Percentiles rank a stretch among this genome's conserved stretches.
Evolutionary conservation across 768 basidiomycete species (phyloP).

Genomic region (Leccinum olivaceopallidum): DNA sequence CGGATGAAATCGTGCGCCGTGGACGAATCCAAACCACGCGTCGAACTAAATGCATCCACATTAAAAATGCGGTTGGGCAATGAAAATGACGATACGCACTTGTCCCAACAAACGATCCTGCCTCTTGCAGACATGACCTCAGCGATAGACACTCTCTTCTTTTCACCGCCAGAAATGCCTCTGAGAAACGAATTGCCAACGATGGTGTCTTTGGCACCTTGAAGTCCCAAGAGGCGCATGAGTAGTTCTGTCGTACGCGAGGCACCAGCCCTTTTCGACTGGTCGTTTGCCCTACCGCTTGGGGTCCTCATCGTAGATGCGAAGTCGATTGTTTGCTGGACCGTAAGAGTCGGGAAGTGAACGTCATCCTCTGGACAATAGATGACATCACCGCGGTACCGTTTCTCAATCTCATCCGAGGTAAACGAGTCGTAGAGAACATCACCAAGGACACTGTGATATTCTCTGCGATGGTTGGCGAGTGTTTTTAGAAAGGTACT

Average conservation of each 20-base stretch:
- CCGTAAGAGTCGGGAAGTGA: slow-evolving; percentile 39
- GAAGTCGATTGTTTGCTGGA: slow-evolving; percentile 49
- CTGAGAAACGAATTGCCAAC: slow-evolving; percentile 78
- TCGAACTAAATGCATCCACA: slow-evolving; percentile 45
- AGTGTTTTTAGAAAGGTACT: slow-evolving; percentile 53
- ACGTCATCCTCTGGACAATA: slow-evolving; percentile 37
- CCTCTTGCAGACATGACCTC: slow-evolving; percentile 68
- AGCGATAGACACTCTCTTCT: slow-evolving; percentile 77
- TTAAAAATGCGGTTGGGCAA: not conserved
- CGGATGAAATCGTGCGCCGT: slow-evolving; percentile 75
- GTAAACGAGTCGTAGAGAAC: slow-evolving; percentile 49
- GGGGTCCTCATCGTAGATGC: slow-evolving; percentile 52
- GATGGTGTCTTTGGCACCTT: slow-evolving; percentile 67
- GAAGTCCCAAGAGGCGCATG: slow-evolving; percentile 72
- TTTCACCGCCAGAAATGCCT: slow-evolving; percentile 77
- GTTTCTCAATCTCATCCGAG: slow-evolving; percentile 42
- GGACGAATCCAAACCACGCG: slow-evolving; percentile 63
- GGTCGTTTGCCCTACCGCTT: slow-evolving; percentile 22
- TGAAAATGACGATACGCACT: slow-evolving; percentile 40
- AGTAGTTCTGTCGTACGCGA: slow-evolving; percentile 44
- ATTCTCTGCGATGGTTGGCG: slow-evolving; percentile 45
- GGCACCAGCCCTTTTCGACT: slow-evolving; percentile 32
- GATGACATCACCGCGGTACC: slow-evolving; percentile 48
- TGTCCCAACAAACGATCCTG: slow-evolving; percentile 74
- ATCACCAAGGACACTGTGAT: slow-evolving; percentile 40